These are phyloP conservation scores for Calocera cornea DNA, from an alignment of 768 basidiomycete species.

Conservation along the genomic window DNA sequence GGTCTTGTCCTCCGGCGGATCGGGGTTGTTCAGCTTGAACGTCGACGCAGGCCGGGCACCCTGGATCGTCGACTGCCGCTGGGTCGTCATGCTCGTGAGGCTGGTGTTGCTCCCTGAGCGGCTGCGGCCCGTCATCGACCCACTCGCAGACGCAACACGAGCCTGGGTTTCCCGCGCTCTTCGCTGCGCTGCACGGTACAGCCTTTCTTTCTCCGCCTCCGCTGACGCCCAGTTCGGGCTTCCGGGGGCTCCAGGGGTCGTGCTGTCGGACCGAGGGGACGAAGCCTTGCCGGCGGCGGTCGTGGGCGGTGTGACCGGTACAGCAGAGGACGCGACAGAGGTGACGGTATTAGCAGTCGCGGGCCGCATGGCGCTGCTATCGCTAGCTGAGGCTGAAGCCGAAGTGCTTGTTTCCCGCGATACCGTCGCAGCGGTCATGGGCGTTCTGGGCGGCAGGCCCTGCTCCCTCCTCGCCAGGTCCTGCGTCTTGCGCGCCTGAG, in stretches of 20 bases:
- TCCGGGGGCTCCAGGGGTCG: constrained; percentile 30
- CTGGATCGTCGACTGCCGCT: neutral
- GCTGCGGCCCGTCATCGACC: neutral
- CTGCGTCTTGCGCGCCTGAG: neutral
- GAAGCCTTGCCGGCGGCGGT: neutral
- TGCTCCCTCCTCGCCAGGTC: neutral
- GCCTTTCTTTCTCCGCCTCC: constrained; percentile 13
- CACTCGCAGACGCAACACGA: neutral
- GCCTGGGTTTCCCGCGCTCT: constrained; percentile 5
- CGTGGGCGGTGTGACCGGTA: neutral
- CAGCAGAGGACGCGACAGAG: neutral
- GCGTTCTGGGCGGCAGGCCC: neutral
- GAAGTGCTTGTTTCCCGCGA: constrained; percentile 4
- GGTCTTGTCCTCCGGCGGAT: neutral
- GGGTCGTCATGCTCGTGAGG: neutral
- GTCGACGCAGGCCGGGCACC: neutral
- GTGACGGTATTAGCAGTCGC: neutral
- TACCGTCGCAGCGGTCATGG: neutral
- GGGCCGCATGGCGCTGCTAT: neutral
- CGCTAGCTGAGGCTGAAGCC: constrained; percentile 1
- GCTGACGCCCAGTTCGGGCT: constrained; percentile 10
- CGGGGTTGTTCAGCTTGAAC: neutral
- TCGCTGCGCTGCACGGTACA: constrained; percentile 12
- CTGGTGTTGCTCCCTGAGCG: neutral
- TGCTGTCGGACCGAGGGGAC: neutral